Base-by-base conservation (phyloP, 2,329 filamentous ascomycete genomes). In the Fusarium coicis region DNA sequence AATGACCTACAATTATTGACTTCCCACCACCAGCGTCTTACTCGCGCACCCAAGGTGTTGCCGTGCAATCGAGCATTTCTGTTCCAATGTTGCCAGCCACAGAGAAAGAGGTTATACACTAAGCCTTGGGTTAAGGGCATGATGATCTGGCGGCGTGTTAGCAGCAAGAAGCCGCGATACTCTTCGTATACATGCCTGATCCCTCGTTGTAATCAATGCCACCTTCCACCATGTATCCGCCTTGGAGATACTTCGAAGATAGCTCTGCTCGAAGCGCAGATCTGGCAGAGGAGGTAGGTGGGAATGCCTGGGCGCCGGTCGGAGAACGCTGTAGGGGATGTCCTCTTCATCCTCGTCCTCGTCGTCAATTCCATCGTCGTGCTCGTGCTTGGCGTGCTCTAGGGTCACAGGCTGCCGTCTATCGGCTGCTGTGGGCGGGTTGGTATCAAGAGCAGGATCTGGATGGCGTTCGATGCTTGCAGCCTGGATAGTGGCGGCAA, bases 261-360 rank as follows among this genome's bases (percentile, higher is more conserved):
- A 99, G 87, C 95, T 98, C 88, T 99, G 96, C 85, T 99, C 96
- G 84, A 98, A 98, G 47, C 96, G 90, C 74, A 99, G 86, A 84
- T 99, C 96, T 8, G 95, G 95, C 79, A 98, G 88, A 14, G 90
- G 89, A 36, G 88, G 89, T 61, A 91, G 84, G 44, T 83, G 81
- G 40, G 83, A 81, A 52, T 79, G 78, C 53, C 85, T 86, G 57
- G 84, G 84, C 62, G 86, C 82, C 52, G 90, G 86, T 47, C 86
- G 85, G 57, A 95, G 82, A 10, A 92, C 87, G 73, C 89, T 92
- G 69, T 91, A 86, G 18, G 92, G 92, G 28, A 94, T 90, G 62
- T 93, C 91, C 56, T 91, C 89, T 34, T 70, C 66, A 23, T 88
- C 87, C 5, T 84, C 82, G 1, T 85, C 83, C 3, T 86, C 85